phyloP scores from a whole-genome alignment of 2,329 filamentous ascomycete species.

The Cladosporium cucumerinum region DNA sequence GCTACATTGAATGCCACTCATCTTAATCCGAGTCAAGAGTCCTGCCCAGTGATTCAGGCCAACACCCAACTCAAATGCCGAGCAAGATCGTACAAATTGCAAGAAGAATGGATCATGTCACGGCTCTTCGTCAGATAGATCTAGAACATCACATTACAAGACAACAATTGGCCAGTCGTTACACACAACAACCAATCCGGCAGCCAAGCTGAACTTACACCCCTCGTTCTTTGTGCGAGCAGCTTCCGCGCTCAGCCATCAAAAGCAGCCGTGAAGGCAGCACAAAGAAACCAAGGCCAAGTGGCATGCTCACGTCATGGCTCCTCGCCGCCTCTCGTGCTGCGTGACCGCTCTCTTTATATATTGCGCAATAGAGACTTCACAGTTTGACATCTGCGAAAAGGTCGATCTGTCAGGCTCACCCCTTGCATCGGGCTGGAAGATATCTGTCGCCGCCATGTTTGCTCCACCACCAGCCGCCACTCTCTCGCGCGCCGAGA shows the following conservation, averaged over 20 bases:
- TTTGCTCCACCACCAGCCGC: constrained; percentile 15
- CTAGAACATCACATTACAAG: background rate
- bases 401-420: background rate
- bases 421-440: constrained; percentile 7
- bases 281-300: constrained; percentile 15
- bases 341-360: background rate
- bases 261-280: background rate
- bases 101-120: background rate
- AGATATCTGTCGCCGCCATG: background rate
- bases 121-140: background rate
- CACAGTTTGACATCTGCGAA: background rate
- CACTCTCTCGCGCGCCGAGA: constrained; percentile 15
- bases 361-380: background rate
- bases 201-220: background rate
- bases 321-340: background rate
- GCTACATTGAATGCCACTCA: background rate
- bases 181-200: constrained; percentile 7
- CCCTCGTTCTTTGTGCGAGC: constrained; percentile 9
- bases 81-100: background rate
- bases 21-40: background rate
- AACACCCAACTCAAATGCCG: background rate
- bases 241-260: constrained; percentile 12
- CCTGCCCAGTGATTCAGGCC: background rate
- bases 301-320: constrained; percentile 3
- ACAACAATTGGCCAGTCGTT: background rate